These are phyloP conservation scores for Betula pendula DNA, from an alignment of 306 rosid genomes.

Conservation along the genomic window DNA sequence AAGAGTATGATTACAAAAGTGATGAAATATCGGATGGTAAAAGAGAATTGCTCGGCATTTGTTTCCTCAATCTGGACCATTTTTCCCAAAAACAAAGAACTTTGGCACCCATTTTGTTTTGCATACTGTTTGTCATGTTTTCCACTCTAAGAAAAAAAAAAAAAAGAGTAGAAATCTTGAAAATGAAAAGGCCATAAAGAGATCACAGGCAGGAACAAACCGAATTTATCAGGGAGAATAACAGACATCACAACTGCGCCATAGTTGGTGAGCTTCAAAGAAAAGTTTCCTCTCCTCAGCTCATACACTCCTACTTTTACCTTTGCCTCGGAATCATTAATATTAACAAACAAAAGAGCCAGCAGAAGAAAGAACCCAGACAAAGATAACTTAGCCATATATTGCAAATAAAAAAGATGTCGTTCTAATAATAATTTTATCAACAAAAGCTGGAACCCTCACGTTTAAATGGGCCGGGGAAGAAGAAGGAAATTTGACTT, in stretches of 20 bases:
- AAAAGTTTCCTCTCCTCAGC: conserved; percentile 33
- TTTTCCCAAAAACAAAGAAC: not conserved
- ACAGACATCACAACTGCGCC: conserved; percentile 43
- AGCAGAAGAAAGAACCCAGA: conserved; percentile 2
- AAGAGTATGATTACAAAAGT: too few relatives aligned
- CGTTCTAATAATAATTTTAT: not conserved
- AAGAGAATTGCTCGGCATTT: too few relatives aligned
- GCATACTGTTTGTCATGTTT: not conserved
- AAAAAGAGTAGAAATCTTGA: not conserved
- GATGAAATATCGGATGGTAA: too few relatives aligned
- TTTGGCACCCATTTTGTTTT: too few relatives aligned
- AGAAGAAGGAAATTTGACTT: not conserved
- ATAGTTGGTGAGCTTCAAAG: conserved; percentile 35
- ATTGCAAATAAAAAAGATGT: not conserved
- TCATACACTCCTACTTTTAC: conserved; percentile 29
- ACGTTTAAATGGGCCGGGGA: not conserved
- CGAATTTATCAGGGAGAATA: conserved; percentile 38
- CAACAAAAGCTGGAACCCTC: not conserved
- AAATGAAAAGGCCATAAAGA: not conserved
- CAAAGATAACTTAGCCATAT: conserved; percentile 25
- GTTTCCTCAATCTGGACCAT: too few relatives aligned
- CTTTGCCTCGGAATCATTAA: conserved; percentile 5
- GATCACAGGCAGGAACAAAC: conserved; percentile 6
- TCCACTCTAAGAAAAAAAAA: not conserved
- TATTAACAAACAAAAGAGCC: conserved; percentile 10